Conservation (phyloP, 2,329 filamentous ascomycete species). For the Talaromyces albobiverticillius region DNA sequence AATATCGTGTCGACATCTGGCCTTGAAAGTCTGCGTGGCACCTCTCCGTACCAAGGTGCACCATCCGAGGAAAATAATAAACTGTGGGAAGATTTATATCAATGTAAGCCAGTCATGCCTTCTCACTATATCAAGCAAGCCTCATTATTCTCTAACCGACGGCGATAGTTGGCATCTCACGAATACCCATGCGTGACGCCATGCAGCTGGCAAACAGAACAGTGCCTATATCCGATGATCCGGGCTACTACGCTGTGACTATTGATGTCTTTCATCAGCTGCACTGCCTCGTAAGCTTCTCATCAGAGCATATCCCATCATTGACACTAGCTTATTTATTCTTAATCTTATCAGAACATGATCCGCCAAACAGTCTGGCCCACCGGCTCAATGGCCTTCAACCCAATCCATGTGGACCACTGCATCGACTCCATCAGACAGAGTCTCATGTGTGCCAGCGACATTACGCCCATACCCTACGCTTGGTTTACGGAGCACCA, state of each 20-base stretch:
- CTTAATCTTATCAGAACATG: neutral
- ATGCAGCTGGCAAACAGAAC: neutral
- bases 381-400: neutral
- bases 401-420: neutral
- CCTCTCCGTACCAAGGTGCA: conserved; percentile 1
- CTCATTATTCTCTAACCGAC: too few relatives aligned
- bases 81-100: neutral
- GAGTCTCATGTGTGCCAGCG: neutral
- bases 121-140: too few relatives aligned
- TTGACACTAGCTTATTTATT: neutral
- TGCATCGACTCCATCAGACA: neutral
- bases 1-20: neutral
- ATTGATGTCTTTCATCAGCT: neutral
- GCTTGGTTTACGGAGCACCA: neutral
- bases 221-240: neutral
- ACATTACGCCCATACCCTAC: neutral
- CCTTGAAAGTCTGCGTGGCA: neutral
- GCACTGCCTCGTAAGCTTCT: neutral
- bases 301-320: neutral
- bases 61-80: neutral
- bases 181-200: neutral
- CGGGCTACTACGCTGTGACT: neutral
- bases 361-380: neutral
- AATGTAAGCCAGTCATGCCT: neutral
- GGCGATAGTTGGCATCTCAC: neutral